These are phyloP conservation scores for Chaetomium globosum DNA, from an alignment of 2,329 filamentous ascomycete species.

Conservation along the genomic window DNA sequence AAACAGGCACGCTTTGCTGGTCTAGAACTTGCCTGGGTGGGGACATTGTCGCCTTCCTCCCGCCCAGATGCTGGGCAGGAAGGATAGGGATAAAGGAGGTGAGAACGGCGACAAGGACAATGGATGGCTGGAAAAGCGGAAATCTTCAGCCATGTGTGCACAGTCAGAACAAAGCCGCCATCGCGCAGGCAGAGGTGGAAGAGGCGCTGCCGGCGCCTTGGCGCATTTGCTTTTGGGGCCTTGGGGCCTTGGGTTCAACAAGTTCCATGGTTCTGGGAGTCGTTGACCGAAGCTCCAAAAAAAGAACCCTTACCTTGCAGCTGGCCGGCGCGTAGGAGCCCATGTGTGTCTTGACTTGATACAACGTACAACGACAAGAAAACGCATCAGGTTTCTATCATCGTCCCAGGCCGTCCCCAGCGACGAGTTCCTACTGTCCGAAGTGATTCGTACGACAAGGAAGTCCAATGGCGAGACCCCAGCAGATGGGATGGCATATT, in stretches of 20 bases:
- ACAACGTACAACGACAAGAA: neutral
- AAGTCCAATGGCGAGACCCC: neutral
- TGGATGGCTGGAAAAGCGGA: neutral
- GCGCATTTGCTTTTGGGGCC: neutral
- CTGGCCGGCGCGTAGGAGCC: neutral
- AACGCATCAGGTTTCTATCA: neutral
- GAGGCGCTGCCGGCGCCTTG: slow-evolving; percentile 6
- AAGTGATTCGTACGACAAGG: neutral
- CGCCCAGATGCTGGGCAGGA: neutral
- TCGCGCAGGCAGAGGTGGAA: neutral
- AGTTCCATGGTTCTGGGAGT: neutral
- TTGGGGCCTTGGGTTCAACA: neutral
- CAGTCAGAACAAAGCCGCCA: slow-evolving; percentile 14
- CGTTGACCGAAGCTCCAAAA: neutral
- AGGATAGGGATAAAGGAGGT: neutral
- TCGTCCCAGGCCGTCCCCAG: neutral
- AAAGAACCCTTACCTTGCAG: neutral
- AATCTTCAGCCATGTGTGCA: slow-evolving; percentile 12
- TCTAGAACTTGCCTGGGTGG: slow-evolving; percentile 13
- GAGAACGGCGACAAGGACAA: neutral
- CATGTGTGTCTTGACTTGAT: neutral
- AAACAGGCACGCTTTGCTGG: slow-evolving; percentile 12
- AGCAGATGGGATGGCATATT: neutral
- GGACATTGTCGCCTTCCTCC: slow-evolving; percentile 1
- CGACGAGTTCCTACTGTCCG: neutral